A percentile compares a stretch with the other conserved stretches of the same genome.
These are phyloP conservation scores for Diaporthe sp. DNA, from an alignment of 2,329 filamentous ascomycete genomes.

Conservation along the genomic window DNA sequence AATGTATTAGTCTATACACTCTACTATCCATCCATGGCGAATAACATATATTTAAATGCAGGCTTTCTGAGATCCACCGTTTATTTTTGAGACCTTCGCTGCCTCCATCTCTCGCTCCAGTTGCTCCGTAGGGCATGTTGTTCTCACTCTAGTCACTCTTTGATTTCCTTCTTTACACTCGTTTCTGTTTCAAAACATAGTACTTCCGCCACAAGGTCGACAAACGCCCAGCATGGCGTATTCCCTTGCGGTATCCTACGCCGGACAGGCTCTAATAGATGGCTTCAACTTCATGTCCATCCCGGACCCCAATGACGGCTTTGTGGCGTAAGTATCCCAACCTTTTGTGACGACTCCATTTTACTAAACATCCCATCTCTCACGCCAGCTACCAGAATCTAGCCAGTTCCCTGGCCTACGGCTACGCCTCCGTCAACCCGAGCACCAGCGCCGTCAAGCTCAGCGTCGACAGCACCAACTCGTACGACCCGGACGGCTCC, in stretches of 20 bases:
- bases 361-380: not conserved
- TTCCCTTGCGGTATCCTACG: constrained; percentile 54
- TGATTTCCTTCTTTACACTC: constrained; percentile 14
- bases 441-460: constrained; percentile 55
- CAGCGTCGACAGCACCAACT: constrained; percentile 55
- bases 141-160: constrained; percentile 30
- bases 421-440: constrained; percentile 55
- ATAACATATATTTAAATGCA: constrained; percentile 10
- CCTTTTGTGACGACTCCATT: not conserved
- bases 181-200: not conserved
- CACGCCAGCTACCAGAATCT: constrained; percentile 55
- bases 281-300: constrained; percentile 62
- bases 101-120: not conserved
- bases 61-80: not conserved
- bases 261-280: constrained; percentile 54
- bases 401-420: constrained; percentile 49
- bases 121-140: not conserved
- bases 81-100: not conserved
- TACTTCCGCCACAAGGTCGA: not conserved
- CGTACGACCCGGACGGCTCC: constrained; percentile 51
- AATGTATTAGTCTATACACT: not conserved
- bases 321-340: constrained; percentile 67
- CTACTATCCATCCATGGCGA: not conserved
- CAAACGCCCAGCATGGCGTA: constrained; percentile 44
- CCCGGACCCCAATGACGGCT: constrained; percentile 73